phyloP scores from a whole-genome alignment of 495 filamentous ascomycete species.

The Thermothielavioides terrestris region DNA sequence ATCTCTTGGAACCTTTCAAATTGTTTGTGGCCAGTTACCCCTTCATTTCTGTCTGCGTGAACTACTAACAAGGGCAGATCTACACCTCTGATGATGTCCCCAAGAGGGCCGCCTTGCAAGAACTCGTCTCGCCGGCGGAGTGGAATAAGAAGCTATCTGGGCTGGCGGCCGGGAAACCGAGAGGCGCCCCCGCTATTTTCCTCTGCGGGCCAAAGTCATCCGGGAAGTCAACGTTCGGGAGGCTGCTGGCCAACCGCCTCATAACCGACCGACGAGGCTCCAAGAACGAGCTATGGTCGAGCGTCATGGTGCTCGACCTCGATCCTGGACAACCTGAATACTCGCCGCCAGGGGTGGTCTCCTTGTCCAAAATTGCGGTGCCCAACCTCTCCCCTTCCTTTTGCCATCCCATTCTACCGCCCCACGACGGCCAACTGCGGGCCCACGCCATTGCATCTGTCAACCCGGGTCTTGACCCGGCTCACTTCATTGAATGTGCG shows the following conservation, averaged over 20 bases:
- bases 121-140: slow-evolving; percentile 54
- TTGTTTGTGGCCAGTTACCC: slow-evolving; percentile 19
- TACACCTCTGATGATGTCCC: slow-evolving; percentile 39
- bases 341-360: slow-evolving; percentile 65
- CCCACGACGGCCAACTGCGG: slow-evolving; percentile 31
- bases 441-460: slow-evolving; percentile 66
- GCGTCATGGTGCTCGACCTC: slow-evolving; percentile 63
- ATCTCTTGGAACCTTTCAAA: slow-evolving; percentile 27
- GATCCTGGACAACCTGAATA: slow-evolving; percentile 83
- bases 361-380: slow-evolving; percentile 53
- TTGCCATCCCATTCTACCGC: slow-evolving; percentile 48
- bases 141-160: slow-evolving; percentile 49
- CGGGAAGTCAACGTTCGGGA: slow-evolving; percentile 80
- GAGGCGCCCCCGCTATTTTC: slow-evolving; percentile 39
- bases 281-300: slow-evolving; percentile 19
- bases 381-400: slow-evolving; percentile 69
- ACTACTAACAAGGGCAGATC: slow-evolving; percentile 33
- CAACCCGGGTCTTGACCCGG: slow-evolving; percentile 60
- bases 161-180: slow-evolving; percentile 33
- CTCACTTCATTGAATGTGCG: slow-evolving; percentile 59
- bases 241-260: slow-evolving; percentile 66
- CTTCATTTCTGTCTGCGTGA: not conserved
- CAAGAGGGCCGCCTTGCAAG: slow-evolving; percentile 42
- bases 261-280: slow-evolving; percentile 39
- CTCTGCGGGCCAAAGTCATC: slow-evolving; percentile 74